Conservation (phyloP, 495 filamentous ascomycete genomes). For the Hypoxylon perforatum region DNA sequence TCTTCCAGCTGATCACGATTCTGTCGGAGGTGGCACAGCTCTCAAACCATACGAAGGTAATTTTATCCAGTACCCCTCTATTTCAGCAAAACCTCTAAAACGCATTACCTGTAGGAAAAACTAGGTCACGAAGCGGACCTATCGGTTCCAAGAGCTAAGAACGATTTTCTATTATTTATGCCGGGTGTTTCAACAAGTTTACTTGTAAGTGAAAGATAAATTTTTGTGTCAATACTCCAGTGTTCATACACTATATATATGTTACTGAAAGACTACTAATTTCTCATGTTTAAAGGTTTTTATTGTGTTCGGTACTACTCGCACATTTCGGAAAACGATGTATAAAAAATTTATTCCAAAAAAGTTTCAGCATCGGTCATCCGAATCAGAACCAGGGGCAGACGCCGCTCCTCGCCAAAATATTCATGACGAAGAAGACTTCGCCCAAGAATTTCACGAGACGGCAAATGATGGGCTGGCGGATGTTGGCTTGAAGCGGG, state of each 20-base stretch:
- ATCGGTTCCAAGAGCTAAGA: constrained; percentile 44
- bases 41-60: constrained; percentile 41
- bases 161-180: constrained; percentile 56
- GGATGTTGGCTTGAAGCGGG: constrained; percentile 4
- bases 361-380: constrained; percentile 23
- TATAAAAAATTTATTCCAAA: constrained; percentile 31
- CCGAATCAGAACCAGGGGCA: not conserved
- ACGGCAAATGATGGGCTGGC: constrained; percentile 5
- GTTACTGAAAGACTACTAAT: not conserved
- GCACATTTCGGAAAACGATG: constrained; percentile 45
- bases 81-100: too few relatives aligned
- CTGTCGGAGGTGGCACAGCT: constrained; percentile 54
- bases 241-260: not conserved
- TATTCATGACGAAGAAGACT: constrained; percentile 12
- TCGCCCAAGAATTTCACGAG: not conserved
- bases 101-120: constrained; percentile 21
- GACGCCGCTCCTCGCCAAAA: not conserved
- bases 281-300: constrained; percentile 34
- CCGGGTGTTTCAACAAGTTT: constrained; percentile 55
- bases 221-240: too few relatives aligned
- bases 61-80: too few relatives aligned
- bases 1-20: constrained; percentile 57
- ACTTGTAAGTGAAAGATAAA: constrained; percentile 36
- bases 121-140: constrained; percentile 50
- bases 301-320: constrained; percentile 57